Evolutionary conservation across 352 stramenopile species (phyloP).

Genomic region (Thalassiosira livingstoniorum): DNA sequence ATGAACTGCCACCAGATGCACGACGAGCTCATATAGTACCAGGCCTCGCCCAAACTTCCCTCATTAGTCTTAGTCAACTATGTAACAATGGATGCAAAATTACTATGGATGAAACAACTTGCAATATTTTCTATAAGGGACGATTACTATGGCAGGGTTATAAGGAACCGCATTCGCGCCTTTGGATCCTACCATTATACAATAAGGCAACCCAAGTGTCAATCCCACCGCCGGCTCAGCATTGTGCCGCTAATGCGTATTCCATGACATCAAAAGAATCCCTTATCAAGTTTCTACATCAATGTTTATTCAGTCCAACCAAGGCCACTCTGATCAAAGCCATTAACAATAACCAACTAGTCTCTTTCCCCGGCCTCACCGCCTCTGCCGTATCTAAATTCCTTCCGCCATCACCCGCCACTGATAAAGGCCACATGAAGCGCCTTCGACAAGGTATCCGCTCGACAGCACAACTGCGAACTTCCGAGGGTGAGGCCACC

Average conservation of each 20-base stretch:
- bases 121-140: background rate
- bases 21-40: conserved; percentile 11
- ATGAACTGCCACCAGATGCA: background rate
- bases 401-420: background rate
- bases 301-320: conserved; percentile 3
- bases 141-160: background rate
- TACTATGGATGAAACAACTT: background rate
- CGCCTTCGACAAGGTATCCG: background rate
- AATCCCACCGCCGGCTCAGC: background rate
- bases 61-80: background rate
- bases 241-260: background rate
- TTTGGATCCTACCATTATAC: background rate
- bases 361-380: background rate
- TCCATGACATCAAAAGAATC: background rate
- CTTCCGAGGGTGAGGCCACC: too few relatives aligned
- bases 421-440: conserved; percentile 17
- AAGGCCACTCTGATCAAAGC: background rate
- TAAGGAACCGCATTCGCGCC: background rate
- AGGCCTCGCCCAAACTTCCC: conserved; percentile 11
- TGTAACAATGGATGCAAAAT: conserved; percentile 12
- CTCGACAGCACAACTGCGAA: too few relatives aligned
- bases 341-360: background rate
- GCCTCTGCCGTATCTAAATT: background rate
- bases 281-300: background rate
- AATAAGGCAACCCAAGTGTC: background rate